Base-by-base conservation (phyloP, 805 yeast genomes). In the Pichia insulana region DNA sequence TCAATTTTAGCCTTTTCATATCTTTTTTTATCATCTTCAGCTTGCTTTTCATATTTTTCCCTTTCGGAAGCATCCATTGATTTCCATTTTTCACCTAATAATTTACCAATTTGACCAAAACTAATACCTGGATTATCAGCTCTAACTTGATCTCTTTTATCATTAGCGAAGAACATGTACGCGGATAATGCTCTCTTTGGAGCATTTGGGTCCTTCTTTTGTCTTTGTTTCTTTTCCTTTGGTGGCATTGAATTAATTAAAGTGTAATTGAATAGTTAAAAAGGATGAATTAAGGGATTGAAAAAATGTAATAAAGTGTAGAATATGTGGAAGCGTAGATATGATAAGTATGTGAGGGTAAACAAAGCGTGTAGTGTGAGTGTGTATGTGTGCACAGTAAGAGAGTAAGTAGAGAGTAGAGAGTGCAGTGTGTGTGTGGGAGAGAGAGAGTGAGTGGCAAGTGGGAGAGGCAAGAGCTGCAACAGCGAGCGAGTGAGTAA, bases 151-250 rank as follows among this genome's bases (percentile, higher is more conserved):
- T 90, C 97, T 75, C 98, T 89, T 76, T 85, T 84, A 62, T 88
- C 97, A 64, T 87, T 88, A 57, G 98, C 97, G 62, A 89, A 92
- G 78, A 86, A 90, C 97, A 92, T 89, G 80, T 90, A 92, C 39
- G 97, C 96, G 47, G 97, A 87, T 64, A 92, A 72, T 20, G 97
- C 87, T 70, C 97, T 86, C 86, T 92, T 92, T 67, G 98, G 98
- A 52, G 98, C 98, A 68, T 90, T 89, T 72, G 98, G 96, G 67
- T 86, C 95, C 63, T 63, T 63, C 68, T 63, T 63, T 59, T 57
- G 61, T 61, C 65, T 63, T 37, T 58, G 38, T 55, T 44, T 44
- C 56, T 56, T 54, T 55, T 44, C 44, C 42, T 46, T 47, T 42
- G 48, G 48, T 36, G 48, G 48, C 50, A 44, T 44, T 28, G 31